A percentile compares a stretch with the other conserved stretches of the same genome.
Conservation (phyloP, 2,329 filamentous ascomycete genomes). For the Claviceps sp. region DNA sequence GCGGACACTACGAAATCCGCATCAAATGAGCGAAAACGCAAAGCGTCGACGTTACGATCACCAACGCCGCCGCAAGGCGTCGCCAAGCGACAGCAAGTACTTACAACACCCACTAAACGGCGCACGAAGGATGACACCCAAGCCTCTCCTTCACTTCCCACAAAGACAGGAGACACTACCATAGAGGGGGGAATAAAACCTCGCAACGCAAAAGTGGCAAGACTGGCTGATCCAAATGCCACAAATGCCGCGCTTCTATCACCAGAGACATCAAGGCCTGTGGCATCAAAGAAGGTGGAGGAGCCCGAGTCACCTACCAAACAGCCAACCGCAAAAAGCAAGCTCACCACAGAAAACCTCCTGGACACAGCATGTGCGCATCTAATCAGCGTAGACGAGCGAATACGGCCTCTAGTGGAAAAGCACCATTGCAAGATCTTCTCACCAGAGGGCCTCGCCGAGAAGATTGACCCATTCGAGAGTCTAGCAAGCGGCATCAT, state of each 20-base stretch:
- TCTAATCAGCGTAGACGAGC: constrained; percentile 58
- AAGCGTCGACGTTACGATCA: constrained; percentile 10
- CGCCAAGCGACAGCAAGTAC: constrained; percentile 8
- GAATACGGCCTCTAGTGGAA: constrained; percentile 58
- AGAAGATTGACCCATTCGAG: constrained; percentile 79
- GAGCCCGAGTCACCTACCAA: constrained; percentile 33
- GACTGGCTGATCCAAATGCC: constrained; percentile 47
- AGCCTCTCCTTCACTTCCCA: constrained; percentile 24
- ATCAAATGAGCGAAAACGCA: constrained; percentile 20
- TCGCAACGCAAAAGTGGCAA: constrained; percentile 28
- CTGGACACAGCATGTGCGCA: constrained; percentile 64
- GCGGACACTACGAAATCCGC: neutral
- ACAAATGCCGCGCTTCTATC: constrained; percentile 63
- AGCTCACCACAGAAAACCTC: constrained; percentile 54
- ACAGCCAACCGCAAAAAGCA: constrained; percentile 10
- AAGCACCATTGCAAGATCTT: constrained; percentile 68
- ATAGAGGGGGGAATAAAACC: constrained; percentile 23
- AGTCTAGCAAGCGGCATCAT: constrained; percentile 78
- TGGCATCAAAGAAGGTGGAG: constrained; percentile 33
- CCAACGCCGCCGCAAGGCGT: constrained; percentile 8
- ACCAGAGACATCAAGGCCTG: constrained; percentile 51
- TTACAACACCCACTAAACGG: constrained; percentile 20
- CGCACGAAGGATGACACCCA: constrained; percentile 11
- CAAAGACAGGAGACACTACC: constrained; percentile 27
- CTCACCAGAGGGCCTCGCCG: constrained; percentile 65